Evolutionary conservation across 176 grass and related monocot genomes (phyloP).

Genomic region (Chrysopogon serrulatus): DNA sequence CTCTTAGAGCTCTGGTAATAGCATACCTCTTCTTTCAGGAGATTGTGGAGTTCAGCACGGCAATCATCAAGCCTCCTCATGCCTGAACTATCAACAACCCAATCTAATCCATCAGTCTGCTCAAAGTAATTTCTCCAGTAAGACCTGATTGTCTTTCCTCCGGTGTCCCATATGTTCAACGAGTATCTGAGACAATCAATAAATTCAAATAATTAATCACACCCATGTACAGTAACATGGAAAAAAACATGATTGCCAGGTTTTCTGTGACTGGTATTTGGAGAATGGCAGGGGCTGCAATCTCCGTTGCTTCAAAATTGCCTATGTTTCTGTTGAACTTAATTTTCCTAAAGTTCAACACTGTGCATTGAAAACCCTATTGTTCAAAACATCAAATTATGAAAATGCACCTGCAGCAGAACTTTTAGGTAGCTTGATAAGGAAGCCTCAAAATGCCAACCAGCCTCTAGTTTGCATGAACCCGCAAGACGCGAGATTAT

Average conservation of each 20-base stretch:
- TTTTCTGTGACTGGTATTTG: neutral
- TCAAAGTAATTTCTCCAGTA: slow-evolving; percentile 99
- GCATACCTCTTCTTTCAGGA: slow-evolving; percentile 92
- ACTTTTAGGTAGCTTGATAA: neutral
- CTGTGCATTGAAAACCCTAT: neutral
- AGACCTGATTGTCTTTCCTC: slow-evolving; percentile 83
- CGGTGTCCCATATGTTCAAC: slow-evolving; percentile 88
- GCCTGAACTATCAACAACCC: slow-evolving; percentile 90
- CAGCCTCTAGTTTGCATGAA: neutral
- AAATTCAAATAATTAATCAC: neutral
- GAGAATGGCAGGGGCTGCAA: neutral
- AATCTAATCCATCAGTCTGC: slow-evolving; percentile 77
- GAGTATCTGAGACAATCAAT: slow-evolving; percentile 50
- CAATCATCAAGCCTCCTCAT: slow-evolving; percentile 77
- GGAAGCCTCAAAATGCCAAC: neutral
- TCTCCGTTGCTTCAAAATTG: neutral
- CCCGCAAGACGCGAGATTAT: too few species aligned
- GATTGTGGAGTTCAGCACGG: slow-evolving; percentile 73
- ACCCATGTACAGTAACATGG: neutral
- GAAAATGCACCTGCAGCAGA: neutral
- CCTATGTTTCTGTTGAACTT: neutral
- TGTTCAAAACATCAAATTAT: neutral
- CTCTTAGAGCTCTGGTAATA: neutral
- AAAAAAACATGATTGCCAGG: neutral
- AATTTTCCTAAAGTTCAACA: neutral